phyloP scores from a whole-genome alignment of 2,329 filamentous ascomycete species.

The Trichoderma afroharzianum region DNA sequence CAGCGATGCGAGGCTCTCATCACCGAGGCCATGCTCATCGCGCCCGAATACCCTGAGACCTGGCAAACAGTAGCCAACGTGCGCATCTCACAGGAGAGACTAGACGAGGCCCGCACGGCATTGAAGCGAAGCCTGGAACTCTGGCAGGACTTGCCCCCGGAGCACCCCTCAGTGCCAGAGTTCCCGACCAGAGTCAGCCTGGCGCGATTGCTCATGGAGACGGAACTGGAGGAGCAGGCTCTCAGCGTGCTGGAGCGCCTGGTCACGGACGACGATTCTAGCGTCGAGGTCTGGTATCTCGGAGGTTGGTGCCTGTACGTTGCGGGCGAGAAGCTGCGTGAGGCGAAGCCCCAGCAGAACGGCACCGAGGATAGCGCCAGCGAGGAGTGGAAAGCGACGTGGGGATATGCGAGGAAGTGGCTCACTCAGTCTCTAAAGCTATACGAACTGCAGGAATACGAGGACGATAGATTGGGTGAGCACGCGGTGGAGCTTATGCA shows the following conservation, averaged over 20 bases:
- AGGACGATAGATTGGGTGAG: conserved; percentile 72
- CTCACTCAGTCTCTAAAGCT: conserved; percentile 75
- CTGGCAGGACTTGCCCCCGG: conserved; percentile 76
- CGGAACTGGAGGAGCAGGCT: conserved; percentile 79
- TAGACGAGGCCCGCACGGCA: conserved; percentile 76
- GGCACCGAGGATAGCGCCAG: conserved; percentile 29
- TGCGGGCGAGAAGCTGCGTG: conserved; percentile 62
- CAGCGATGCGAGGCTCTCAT: conserved; percentile 80
- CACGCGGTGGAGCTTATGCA: conserved; percentile 70
- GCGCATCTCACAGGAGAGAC: conserved; percentile 78
- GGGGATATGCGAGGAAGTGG: conserved; percentile 78
- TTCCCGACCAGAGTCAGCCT: conserved; percentile 84
- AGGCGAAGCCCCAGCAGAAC: conserved; percentile 35
- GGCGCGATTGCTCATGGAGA: conserved; percentile 82
- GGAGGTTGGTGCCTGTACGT: conserved; percentile 91
- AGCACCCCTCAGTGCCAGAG: conserved; percentile 71
- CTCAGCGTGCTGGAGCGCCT: conserved; percentile 80
- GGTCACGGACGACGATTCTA: conserved; percentile 84
- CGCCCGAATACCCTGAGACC: conserved; percentile 79
- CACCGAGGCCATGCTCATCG: conserved; percentile 83
- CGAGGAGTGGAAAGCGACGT: conserved; percentile 56
- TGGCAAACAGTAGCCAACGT: conserved; percentile 94
- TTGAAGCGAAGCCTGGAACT: conserved; percentile 74
- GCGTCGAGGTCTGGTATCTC: conserved; percentile 95
- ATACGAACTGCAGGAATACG: conserved; percentile 77